Evolutionary conservation across 23 red algal genomes (phyloP).

Genomic region (Pyropia yezoensis): DNA sequence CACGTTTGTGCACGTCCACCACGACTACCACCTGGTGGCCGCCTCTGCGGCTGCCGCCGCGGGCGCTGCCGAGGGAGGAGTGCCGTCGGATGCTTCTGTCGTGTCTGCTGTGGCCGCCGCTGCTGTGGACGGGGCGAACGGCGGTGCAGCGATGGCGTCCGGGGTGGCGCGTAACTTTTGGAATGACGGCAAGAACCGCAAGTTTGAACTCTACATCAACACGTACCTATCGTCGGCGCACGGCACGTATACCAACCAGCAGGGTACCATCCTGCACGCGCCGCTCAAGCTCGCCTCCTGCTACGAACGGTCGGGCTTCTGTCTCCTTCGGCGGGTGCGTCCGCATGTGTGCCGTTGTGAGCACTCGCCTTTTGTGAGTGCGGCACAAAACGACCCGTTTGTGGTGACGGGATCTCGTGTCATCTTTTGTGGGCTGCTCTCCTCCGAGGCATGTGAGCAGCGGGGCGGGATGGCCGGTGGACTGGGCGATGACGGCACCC

Average conservation of each 20-base stretch:
- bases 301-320: conserved; percentile 48
- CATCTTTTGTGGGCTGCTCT: conserved; percentile 72
- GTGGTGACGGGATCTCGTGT: conserved; percentile 41
- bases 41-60: background rate
- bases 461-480: background rate
- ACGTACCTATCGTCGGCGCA: conserved; percentile 65
- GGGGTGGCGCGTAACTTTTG: conserved; percentile 37
- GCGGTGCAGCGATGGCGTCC: background rate
- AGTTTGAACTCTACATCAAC: conserved; percentile 85
- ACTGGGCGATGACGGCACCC: background rate
- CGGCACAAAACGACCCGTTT: conserved; percentile 71
- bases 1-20: conserved; percentile 65
- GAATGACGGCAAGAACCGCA: conserved; percentile 40
- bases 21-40: conserved; percentile 63
- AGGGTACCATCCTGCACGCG: conserved; percentile 84
- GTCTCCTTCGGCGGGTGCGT: conserved; percentile 42
- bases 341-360: conserved; percentile 82
- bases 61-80: background rate
- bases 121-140: background rate
- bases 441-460: conserved; percentile 8
- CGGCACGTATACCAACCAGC: conserved; percentile 73
- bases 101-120: background rate
- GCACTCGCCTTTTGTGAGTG: conserved; percentile 58
- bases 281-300: conserved; percentile 75
- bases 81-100: no score